Percentiles rank a stretch among this genome's conserved stretches.
phyloP scores from a whole-genome alignment of 1,284 basidiomycete species.

The Sphagnurus paluster region DNA sequence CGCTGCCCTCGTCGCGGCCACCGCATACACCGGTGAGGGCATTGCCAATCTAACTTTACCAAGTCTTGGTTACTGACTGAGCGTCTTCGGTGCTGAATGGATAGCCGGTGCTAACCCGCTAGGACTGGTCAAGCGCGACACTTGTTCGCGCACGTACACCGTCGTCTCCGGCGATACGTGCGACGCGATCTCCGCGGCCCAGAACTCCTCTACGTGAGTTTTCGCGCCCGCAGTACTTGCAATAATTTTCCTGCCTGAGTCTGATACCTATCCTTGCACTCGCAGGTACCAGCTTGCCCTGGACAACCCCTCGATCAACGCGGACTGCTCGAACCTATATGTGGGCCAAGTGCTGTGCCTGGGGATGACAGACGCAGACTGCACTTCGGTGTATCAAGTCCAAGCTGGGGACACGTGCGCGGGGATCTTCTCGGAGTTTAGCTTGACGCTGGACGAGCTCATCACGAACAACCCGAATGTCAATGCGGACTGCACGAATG shows the following conservation, averaged over 20 bases:
- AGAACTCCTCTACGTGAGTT: constrained; percentile 45
- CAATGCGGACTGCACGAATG: constrained; percentile 45
- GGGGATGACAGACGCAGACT: constrained; percentile 42
- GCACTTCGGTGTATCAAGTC: constrained; percentile 38
- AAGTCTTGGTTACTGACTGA: too few relatives aligned
- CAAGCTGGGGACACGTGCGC: constrained; percentile 41
- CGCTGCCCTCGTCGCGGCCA: constrained; percentile 5
- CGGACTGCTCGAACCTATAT: constrained; percentile 43
- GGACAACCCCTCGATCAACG: constrained; percentile 42
- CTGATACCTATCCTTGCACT: background rate
- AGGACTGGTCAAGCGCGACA: constrained; percentile 10
- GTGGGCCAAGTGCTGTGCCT: constrained; percentile 46
- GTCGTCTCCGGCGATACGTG: constrained; percentile 39
- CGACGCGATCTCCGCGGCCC: constrained; percentile 41
- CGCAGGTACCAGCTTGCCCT: constrained; percentile 46
- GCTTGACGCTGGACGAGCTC: constrained; percentile 41
- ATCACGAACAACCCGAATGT: constrained; percentile 57
- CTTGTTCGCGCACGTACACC: constrained; percentile 41
- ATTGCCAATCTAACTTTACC: background rate
- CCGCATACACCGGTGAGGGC: constrained; percentile 8
- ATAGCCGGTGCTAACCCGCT: constrained; percentile 11
- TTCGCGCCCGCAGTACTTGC: background rate
- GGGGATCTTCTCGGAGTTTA: constrained; percentile 33
- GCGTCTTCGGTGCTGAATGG: too few relatives aligned
- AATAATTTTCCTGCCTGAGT: background rate